Evolutionary conservation across 345 rosid genomes (phyloP), one percentile per base, ranked within the genome.

Genomic region (Moringa oleifera): DNA sequence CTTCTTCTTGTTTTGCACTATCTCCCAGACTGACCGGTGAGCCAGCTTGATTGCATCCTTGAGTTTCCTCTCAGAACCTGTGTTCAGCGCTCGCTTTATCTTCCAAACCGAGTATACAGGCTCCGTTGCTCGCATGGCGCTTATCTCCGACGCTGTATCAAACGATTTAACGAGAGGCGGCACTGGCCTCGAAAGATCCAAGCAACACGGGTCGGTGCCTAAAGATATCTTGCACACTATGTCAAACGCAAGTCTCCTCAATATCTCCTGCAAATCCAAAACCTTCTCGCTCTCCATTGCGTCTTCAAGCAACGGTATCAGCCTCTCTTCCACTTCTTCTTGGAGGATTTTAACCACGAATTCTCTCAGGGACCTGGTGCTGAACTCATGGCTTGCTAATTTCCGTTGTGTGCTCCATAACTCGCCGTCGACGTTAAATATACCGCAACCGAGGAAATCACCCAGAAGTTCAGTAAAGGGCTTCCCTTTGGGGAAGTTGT

Each of bases 351-450:
- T 69, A 16, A 88, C 78, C 12, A 74, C 73, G 64, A 83, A 88
- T 9, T 85, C 93, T 19, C 90, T 64, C 23, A 90, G 45, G 0
- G 89, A 72, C 64, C 69, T 80, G 53, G 86, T 76, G 51, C 81
- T 84, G 65, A 90, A 88, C 77, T 85, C 90, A 61, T 85, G 95
- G 68, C 97, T 84, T 0, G 89, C 93, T 12, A 88, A 37, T 65
- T 90, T 90, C 3, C 95, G 80, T 53, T 90, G 95, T 5, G 71
- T 21, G 59, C 62, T 59, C 95, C 97, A 90, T 18, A 74, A 33
- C n/a, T 86, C 81, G n/a, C 91, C 97, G 23, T 90, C 97, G 0
- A 77, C 85, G 58, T 84, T 90, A 63, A 90, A 90, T 20, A 90
- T 90, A 2, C 97, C 97, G 4, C 78, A 66, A 22, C 97, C 97